phyloP scores from a whole-genome alignment of 2,329 filamentous ascomycete species.

The Colletotrichum chlorophyti region DNA sequence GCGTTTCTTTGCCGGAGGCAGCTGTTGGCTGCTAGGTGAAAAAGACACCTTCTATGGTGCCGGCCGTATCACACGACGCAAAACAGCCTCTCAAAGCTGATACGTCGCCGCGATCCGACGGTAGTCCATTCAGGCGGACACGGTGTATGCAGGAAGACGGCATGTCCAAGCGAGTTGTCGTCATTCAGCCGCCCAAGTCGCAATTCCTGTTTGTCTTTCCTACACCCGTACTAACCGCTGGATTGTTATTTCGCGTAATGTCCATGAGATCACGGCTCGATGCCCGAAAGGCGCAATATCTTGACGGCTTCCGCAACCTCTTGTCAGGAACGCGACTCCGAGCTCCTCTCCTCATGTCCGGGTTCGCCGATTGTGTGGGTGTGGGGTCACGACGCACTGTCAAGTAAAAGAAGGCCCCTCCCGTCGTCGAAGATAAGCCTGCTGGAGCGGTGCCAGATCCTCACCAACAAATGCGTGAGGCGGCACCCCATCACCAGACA shows the following conservation, averaged over 20 bases:
- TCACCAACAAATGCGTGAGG: not conserved
- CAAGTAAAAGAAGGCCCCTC: not conserved
- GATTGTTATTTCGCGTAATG: too few species aligned
- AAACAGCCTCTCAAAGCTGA: constrained; percentile 10
- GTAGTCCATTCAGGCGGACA: too few species aligned
- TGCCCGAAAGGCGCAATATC: too few species aligned
- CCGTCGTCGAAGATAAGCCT: constrained; percentile 23
- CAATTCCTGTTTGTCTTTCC: too few species aligned
- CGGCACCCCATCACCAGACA: constrained; percentile 23
- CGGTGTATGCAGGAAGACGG: too few species aligned
- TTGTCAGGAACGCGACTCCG: constrained; percentile 10
- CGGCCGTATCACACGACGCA: constrained; percentile 14
- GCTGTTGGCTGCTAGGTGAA: constrained; percentile 13
- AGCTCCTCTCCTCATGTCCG: not conserved
- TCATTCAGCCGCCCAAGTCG: too few species aligned
- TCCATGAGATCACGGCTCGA: too few species aligned
- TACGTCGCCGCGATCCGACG: constrained; percentile 18
- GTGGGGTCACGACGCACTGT: constrained; percentile 14
- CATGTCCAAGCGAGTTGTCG: too few species aligned
- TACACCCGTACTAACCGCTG: too few species aligned
- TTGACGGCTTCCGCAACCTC: too few species aligned
- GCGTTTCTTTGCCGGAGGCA: constrained; percentile 9
- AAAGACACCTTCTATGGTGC: constrained; percentile 7
- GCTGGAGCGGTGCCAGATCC: constrained; percentile 20
- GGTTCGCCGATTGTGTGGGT: constrained; percentile 3